Conservation (phyloP, 2,329 filamentous ascomycete genomes). For the Xylariaceae sp. region DNA sequence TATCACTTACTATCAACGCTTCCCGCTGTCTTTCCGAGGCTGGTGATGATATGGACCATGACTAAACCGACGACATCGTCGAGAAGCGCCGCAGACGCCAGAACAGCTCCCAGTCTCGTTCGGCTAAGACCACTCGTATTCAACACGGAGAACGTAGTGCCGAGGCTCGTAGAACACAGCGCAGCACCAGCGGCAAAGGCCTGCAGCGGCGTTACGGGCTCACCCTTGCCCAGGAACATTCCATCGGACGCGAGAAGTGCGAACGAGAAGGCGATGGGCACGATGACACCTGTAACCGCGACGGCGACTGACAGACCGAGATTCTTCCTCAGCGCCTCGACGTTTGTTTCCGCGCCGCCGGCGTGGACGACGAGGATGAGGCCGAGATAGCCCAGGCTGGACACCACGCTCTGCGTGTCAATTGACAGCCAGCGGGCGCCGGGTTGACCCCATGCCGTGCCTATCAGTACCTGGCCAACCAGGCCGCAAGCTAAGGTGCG, state of each 20-base stretch:
- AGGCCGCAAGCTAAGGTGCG: slow-evolving; percentile 63
- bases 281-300: slow-evolving; percentile 60
- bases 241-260: slow-evolving; percentile 10
- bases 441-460: slow-evolving; percentile 65
- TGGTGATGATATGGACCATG: slow-evolving; percentile 71
- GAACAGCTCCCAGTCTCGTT: slow-evolving; percentile 55
- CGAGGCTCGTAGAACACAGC: slow-evolving; percentile 34
- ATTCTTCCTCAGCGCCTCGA: slow-evolving; percentile 55
- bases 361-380: slow-evolving; percentile 67
- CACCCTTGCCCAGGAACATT: slow-evolving; percentile 1
- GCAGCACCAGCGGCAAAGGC: slow-evolving; percentile 39
- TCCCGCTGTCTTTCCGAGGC: slow-evolving; percentile 43
- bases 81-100: slow-evolving; percentile 72
- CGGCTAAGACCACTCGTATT: slow-evolving; percentile 40
- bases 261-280: slow-evolving; percentile 20
- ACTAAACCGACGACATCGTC: slow-evolving; percentile 76
- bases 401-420: slow-evolving; percentile 42
- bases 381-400: slow-evolving; percentile 67
- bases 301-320: slow-evolving; percentile 56
- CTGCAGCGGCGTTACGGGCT: slow-evolving; percentile 50
- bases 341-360: slow-evolving; percentile 55
- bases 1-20: slow-evolving; percentile 13
- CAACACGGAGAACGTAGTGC: slow-evolving; percentile 53
- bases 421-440: slow-evolving; percentile 56
- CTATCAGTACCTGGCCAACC: slow-evolving; percentile 66